Percentiles rank a stretch among this genome's conserved stretches.
Evolutionary conservation across 768 basidiomycete genomes (phyloP).

Genomic region (Suillus occidentalis): DNA sequence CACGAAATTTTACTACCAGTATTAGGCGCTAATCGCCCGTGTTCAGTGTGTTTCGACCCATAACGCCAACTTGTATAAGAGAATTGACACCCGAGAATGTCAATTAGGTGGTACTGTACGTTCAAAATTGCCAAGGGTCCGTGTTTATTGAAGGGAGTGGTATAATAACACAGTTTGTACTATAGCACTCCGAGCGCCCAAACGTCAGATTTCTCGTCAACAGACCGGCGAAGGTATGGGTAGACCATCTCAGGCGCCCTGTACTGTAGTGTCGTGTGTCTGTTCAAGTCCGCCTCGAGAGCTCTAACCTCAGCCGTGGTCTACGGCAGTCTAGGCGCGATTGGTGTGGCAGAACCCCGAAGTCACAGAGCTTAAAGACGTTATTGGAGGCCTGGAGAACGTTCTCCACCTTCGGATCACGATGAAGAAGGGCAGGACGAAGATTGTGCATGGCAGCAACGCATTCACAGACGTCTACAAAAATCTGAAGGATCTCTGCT

Average conservation of each 20-base stretch:
- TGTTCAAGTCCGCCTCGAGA: constrained; percentile 88
- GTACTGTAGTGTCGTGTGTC: constrained; percentile 96
- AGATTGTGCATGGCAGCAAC: constrained; percentile 96
- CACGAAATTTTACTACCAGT: too few relatives aligned
- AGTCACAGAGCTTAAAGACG: constrained; percentile 95
- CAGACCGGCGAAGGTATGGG: constrained; percentile 73
- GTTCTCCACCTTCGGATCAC: constrained; percentile 98
- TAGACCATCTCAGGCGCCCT: constrained; percentile 99
- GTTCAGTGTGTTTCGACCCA: too few relatives aligned
- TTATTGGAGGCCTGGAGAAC: constrained; percentile 86
- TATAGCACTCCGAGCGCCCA: constrained; percentile 97
- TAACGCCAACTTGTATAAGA: too few relatives aligned
- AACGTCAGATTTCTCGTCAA: constrained; percentile 94
- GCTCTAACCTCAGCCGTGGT: constrained; percentile 82
- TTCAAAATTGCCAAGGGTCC: constrained; percentile 95
- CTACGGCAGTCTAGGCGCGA: constrained; percentile 67
- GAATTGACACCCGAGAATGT: too few relatives aligned
- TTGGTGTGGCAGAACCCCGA: constrained; percentile 88
- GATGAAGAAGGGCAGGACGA: constrained; percentile 86
- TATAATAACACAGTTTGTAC: constrained; percentile 99
- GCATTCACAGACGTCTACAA: constrained; percentile 96
- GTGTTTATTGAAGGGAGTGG: constrained; percentile 98
- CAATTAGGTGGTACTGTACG: constrained; percentile 94
- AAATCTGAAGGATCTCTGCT: constrained; percentile 95
- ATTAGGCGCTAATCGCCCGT: too few relatives aligned